phyloP scores from a whole-genome alignment of 2,329 filamentous ascomycete species.

The Aspergillus aculeatinus region DNA sequence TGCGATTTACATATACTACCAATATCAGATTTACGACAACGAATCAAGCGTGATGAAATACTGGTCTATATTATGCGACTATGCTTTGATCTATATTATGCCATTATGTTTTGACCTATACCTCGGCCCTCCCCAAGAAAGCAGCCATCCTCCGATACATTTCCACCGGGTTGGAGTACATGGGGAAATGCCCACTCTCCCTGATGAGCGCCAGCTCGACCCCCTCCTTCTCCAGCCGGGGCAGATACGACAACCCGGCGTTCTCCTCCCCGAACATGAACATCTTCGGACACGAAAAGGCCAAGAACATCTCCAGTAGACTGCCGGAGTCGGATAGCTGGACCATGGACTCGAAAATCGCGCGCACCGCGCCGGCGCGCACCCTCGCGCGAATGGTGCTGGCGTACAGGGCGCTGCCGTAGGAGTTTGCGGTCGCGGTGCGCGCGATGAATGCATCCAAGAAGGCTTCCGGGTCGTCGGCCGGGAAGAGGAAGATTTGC shows the following conservation, averaged over 20 bases:
- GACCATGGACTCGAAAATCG: not conserved
- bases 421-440: not conserved
- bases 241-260: not conserved
- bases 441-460: not conserved
- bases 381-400: not conserved
- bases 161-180: conserved; percentile 30
- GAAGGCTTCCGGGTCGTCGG: not conserved
- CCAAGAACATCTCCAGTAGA: not conserved
- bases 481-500: not conserved
- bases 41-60: no score
- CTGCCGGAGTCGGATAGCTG: not conserved
- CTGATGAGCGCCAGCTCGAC: conserved; percentile 26
- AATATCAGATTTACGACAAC: no score
- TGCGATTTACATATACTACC: no score
- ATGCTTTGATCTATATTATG: no score
- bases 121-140: no score
- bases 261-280: not conserved
- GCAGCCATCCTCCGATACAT: conserved; percentile 22
- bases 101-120: no score
- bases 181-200: conserved; percentile 26
- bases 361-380: not conserved
- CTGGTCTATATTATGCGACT: no score
- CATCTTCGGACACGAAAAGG: not conserved
- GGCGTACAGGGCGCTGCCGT: not conserved
- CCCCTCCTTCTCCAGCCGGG: not conserved